Base-by-base conservation (phyloP, 768 basidiomycete genomes). In the Pleurotus djamor region DNA sequence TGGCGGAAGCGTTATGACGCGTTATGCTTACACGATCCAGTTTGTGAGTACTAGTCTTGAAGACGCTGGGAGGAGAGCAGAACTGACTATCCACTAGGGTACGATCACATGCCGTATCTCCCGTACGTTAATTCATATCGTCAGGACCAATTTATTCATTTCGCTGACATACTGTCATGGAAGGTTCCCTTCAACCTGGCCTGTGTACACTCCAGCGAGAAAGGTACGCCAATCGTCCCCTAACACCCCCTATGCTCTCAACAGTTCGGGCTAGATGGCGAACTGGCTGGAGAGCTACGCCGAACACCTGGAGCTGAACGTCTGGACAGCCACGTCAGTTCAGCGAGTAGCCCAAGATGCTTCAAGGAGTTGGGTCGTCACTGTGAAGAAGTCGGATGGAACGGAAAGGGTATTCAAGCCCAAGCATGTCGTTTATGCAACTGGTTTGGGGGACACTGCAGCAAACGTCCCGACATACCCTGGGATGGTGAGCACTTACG, bases 1-100 rank as follows among this genome's bases (percentile, higher is more conserved):
- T 87, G 86, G 87, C 73, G 84, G 59, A 75, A 81, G 49, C 76
- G 88, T 10, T 88, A 89, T 65, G 80, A 83, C 21, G 73, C 79
- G 0, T 67, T 88, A 4, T 84, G 79, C 41, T 69, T 89, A 28
- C 85, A 86, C 58, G 81, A 79, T 63, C 74, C 77, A 6, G 72
- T 83, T 47, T 84, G 79, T 79, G 56, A 68, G 73, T 71, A n/a
- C 21, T 21, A 41, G 21, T 55, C 58, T 58, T 59, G 57, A 38
- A 37, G 58, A 21, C 32, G 32, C 51, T 28, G 16, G 12, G 36
- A 59, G 48, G 52, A 9, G 35, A 60, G 49, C 54, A 12, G 72
- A 66, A 49, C 61, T 68, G 1, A 59, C 72, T 16, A 35, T 37
- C 37, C 45, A 68, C 65, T 66, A 68, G 67, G 71, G 69, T 71